Evolutionary conservation across 1,284 basidiomycete species (phyloP).

Genomic region (Leccinum pachyderme): DNA sequence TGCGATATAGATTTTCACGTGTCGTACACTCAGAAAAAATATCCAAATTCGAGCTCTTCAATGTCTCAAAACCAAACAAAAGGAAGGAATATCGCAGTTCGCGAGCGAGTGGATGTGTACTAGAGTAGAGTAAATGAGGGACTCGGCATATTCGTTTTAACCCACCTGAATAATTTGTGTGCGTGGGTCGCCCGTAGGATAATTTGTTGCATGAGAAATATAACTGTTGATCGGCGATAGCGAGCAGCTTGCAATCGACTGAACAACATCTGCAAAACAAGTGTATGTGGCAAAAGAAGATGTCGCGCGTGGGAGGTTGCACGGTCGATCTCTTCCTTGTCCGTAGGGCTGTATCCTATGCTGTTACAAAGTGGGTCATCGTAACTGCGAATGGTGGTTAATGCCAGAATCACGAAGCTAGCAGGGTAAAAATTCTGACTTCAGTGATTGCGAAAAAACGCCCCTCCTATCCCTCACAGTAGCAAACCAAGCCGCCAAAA

Average conservation of each 20-base stretch:
- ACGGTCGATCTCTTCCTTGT: slow-evolving; percentile 82
- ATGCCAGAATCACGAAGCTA: slow-evolving; percentile 2
- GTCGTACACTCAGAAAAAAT: slow-evolving; percentile 77
- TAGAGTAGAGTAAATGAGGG: slow-evolving; percentile 32
- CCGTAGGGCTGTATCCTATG: slow-evolving; percentile 88
- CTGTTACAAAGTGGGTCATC: slow-evolving; percentile 86
- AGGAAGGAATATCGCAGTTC: slow-evolving; percentile 89
- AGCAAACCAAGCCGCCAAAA: slow-evolving; percentile 84
- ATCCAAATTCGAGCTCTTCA: slow-evolving; percentile 88
- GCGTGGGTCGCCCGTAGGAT: slow-evolving; percentile 77
- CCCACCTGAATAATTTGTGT: slow-evolving; percentile 71
- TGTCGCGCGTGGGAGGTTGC: slow-evolving; percentile 70
- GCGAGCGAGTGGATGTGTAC: slow-evolving; percentile 89
- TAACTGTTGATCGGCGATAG: slow-evolving; percentile 82
- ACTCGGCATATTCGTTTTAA: slow-evolving; percentile 3
- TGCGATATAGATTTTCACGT: slow-evolving; percentile 74
- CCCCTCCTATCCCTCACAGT: slow-evolving; percentile 79
- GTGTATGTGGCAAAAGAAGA: slow-evolving; percentile 78
- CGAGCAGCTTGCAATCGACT: slow-evolving; percentile 93
- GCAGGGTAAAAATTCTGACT: slow-evolving; percentile 51
- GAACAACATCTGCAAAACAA: slow-evolving; percentile 87
- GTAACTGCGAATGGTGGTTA: slow-evolving; percentile 49
- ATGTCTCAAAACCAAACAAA: slow-evolving; percentile 89
- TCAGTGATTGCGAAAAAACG: slow-evolving; percentile 77
- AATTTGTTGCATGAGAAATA: slow-evolving; percentile 82